Evolutionary conservation across 2,329 filamentous ascomycete genomes (phyloP).

Genomic region (Cercospora citrullina): DNA sequence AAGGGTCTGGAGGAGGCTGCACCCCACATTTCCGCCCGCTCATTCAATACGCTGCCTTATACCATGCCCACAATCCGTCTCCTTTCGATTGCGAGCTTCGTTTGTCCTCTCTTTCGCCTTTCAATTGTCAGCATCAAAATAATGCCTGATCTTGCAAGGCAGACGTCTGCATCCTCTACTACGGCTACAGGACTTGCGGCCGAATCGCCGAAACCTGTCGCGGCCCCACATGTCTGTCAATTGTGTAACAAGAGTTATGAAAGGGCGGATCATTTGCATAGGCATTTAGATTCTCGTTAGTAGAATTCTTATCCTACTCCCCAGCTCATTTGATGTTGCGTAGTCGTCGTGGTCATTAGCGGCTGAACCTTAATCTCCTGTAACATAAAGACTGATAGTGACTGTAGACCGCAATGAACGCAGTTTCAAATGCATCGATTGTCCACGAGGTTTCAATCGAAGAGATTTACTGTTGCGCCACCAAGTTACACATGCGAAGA

Average conservation of each 20-base stretch:
- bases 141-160: not conserved
- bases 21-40: not conserved
- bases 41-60: not conserved
- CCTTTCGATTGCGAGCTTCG: too few relatives aligned
- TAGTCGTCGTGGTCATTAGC: not conserved
- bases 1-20: not conserved
- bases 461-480: slow-evolving; percentile 37
- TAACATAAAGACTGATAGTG: not conserved
- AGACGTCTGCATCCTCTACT: not conserved
- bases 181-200: not conserved
- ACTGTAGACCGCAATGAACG: slow-evolving; percentile 33
- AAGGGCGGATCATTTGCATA: slow-evolving; percentile 36
- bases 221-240: slow-evolving; percentile 28
- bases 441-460: slow-evolving; percentile 37
- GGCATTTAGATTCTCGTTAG: slow-evolving; percentile 38
- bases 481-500: slow-evolving; percentile 34
- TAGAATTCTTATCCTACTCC: not conserved
- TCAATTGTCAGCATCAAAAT: not conserved
- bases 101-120: not conserved
- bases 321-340: not conserved
- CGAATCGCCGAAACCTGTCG: not conserved
- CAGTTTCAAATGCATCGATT: slow-evolving; percentile 35
- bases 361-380: too few relatives aligned
- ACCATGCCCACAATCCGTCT: slow-evolving; percentile 2
- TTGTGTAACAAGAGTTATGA: slow-evolving; percentile 36